Conservation (phyloP, 305 asterid species). For the Plantago rigida region DNA sequence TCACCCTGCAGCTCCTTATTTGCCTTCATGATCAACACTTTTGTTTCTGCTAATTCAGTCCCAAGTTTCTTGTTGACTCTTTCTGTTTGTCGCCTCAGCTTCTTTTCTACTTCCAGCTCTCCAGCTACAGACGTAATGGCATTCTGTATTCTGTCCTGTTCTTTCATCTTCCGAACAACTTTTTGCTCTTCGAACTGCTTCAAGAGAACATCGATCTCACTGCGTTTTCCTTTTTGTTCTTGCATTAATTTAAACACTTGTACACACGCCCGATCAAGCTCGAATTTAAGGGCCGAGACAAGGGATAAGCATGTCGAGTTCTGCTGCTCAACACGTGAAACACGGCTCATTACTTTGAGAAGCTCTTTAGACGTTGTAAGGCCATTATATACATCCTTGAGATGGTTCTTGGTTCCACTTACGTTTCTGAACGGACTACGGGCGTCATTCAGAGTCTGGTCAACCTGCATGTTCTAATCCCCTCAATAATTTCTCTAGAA, state of each 20-base stretch:
- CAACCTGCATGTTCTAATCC: slow-evolving; percentile 44
- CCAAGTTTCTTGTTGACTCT: slow-evolving; percentile 74
- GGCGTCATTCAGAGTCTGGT: slow-evolving; percentile 33
- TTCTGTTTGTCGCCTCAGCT: slow-evolving; percentile 69
- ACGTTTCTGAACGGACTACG: slow-evolving; percentile 34
- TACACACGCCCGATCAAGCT: slow-evolving; percentile 52
- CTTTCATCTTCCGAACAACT: slow-evolving; percentile 48
- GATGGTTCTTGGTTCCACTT: slow-evolving; percentile 38
- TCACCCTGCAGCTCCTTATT: slow-evolving; percentile 57
- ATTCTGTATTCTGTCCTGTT: slow-evolving; percentile 51
- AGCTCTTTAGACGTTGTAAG: slow-evolving; percentile 67
- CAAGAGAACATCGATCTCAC: slow-evolving; percentile 43
- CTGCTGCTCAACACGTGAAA: slow-evolving; percentile 43
- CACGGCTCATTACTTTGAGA: slow-evolving; percentile 49
- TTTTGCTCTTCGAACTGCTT: slow-evolving; percentile 57
- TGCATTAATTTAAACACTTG: slow-evolving; percentile 47
- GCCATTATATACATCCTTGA: slow-evolving; percentile 56
- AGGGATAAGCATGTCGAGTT: slow-evolving; percentile 49
- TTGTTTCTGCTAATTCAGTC: slow-evolving; percentile 55
- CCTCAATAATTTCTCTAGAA: slow-evolving; percentile 5
- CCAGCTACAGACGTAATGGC: slow-evolving; percentile 46
- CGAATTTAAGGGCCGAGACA: slow-evolving; percentile 57
- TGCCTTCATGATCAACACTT: slow-evolving; percentile 37
- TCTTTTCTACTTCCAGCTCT: slow-evolving; percentile 74
- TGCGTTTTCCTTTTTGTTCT: slow-evolving; percentile 37